Percentiles rank a stretch among this genome's conserved stretches.
phyloP scores from a whole-genome alignment of 75 land plant genomes.

The Isoetes taiwanensis region DNA sequence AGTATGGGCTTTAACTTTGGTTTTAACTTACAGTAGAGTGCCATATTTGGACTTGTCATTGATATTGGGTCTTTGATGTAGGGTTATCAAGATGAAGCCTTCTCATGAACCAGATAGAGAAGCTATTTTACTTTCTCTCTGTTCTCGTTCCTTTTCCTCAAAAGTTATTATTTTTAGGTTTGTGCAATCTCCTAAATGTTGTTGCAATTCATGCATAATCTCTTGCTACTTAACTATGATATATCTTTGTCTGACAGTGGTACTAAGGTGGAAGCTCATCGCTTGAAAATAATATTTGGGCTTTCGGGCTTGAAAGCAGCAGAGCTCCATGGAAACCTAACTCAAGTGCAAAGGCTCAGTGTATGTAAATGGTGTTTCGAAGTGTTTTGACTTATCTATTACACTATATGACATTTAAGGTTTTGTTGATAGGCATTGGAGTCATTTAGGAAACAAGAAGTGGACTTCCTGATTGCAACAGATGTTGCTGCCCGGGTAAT shows the following conservation, averaged over 20 bases:
- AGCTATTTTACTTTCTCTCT: conserved; percentile 78
- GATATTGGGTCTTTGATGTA: conserved; percentile 9
- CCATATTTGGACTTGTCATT: not conserved
- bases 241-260: conserved; percentile 44
- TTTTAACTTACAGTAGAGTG: not conserved
- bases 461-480: conserved; percentile 91
- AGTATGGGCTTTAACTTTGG: conserved; percentile 28
- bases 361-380: conserved; percentile 26
- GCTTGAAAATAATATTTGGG: conserved; percentile 88
- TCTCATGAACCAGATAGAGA: conserved; percentile 78
- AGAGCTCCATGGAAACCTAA: conserved; percentile 96
- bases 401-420: not conserved
- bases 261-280: conserved; percentile 84
- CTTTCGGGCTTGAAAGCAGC: conserved; percentile 82
- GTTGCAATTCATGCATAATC: not conserved
- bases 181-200: not conserved
- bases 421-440: conserved; percentile 62
- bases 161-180: conserved; percentile 95
- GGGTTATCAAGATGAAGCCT: conserved; percentile 75
- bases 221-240: not conserved
- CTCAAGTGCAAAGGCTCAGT: conserved; percentile 91
- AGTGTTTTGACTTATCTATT: not conserved
- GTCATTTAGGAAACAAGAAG: conserved; percentile 80
- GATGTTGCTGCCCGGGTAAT: conserved; percentile 99
- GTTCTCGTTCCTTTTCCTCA: conserved; percentile 64